Evolutionary conservation across 2,329 filamentous ascomycete species (phyloP).

Genomic region (Sporothrix mexicana): DNA sequence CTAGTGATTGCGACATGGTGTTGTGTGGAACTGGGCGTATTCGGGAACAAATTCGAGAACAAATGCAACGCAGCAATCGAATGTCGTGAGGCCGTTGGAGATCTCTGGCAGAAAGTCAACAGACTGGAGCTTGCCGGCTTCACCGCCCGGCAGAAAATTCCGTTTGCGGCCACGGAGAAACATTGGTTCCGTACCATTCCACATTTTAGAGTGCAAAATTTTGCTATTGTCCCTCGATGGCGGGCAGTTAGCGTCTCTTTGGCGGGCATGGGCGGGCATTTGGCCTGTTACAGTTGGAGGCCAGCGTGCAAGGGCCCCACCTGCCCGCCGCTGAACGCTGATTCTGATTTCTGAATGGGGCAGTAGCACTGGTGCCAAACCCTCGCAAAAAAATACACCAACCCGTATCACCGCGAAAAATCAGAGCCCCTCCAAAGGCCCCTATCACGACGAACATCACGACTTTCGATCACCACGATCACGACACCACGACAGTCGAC

Average conservation of each 20-base stretch:
- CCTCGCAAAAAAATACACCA: slow-evolving; percentile 29
- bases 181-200: slow-evolving; percentile 31
- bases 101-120: not conserved
- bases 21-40: not conserved
- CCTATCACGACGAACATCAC: not conserved
- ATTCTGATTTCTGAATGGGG: slow-evolving; percentile 16
- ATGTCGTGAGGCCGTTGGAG: not conserved
- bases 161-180: slow-evolving; percentile 33
- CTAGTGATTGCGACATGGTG: slow-evolving; percentile 11
- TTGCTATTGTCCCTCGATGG: slow-evolving; percentile 14
- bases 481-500: not conserved
- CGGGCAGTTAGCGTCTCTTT: not conserved
- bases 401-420: slow-evolving; percentile 24
- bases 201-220: slow-evolving; percentile 34
- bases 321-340: slow-evolving; percentile 4
- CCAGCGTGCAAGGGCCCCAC: slow-evolving; percentile 11
- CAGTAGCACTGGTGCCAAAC: slow-evolving; percentile 4
- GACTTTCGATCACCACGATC: not conserved
- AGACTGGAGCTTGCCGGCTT: slow-evolving; percentile 1
- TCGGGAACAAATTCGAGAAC: too few species aligned
- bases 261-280: not conserved
- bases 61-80: not conserved
- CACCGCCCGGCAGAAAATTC: slow-evolving; percentile 39
- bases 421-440: slow-evolving; percentile 20
- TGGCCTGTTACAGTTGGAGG: not conserved